phyloP scores from a whole-genome alignment of 768 basidiomycete genomes.

The Leccinum rimulosum region DNA sequence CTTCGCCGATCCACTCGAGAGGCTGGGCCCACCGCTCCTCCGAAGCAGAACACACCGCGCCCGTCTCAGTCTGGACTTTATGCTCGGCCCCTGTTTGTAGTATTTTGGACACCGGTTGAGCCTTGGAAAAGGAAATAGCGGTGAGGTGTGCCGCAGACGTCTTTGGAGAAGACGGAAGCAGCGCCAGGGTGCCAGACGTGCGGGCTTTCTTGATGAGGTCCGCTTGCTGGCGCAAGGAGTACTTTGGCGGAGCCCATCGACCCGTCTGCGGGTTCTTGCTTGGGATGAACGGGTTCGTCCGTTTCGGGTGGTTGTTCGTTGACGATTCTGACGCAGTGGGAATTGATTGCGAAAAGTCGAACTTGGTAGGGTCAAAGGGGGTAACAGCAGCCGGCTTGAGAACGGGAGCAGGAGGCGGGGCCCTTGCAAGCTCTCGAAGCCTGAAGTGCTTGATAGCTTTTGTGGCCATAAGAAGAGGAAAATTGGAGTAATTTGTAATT shows the following conservation, averaged over 20 bases:
- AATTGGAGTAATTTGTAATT: not conserved
- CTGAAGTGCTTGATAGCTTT: constrained; percentile 28
- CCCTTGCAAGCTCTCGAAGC: constrained; percentile 22
- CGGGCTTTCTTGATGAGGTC: constrained; percentile 75
- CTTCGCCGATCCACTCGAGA: constrained; percentile 42
- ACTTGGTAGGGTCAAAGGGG: constrained; percentile 19
- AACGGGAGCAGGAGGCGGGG: constrained; percentile 22
- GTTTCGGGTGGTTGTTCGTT: constrained; percentile 19
- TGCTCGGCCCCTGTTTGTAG: not conserved
- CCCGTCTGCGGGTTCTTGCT: constrained; percentile 55
- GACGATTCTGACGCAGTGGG: constrained; percentile 2
- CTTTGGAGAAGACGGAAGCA: constrained; percentile 73
- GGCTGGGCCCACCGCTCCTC: constrained; percentile 21
- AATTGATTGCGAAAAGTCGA: constrained; percentile 18
- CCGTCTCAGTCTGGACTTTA: constrained; percentile 1
- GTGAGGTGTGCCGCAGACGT: constrained; percentile 28
- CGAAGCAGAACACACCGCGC: not conserved
- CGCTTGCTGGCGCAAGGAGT: constrained; percentile 75
- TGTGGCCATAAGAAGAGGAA: constrained; percentile 18
- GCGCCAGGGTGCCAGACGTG: constrained; percentile 45
- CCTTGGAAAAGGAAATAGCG: constrained; percentile 20
- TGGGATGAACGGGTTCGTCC: constrained; percentile 69
- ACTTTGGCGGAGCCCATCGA: constrained; percentile 66
- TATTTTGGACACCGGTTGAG: constrained; percentile 8
- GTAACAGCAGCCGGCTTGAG: constrained; percentile 17